Evolutionary conservation across 2,329 filamentous ascomycete species (phyloP).

Genomic region (Dissoconium aciculare): DNA sequence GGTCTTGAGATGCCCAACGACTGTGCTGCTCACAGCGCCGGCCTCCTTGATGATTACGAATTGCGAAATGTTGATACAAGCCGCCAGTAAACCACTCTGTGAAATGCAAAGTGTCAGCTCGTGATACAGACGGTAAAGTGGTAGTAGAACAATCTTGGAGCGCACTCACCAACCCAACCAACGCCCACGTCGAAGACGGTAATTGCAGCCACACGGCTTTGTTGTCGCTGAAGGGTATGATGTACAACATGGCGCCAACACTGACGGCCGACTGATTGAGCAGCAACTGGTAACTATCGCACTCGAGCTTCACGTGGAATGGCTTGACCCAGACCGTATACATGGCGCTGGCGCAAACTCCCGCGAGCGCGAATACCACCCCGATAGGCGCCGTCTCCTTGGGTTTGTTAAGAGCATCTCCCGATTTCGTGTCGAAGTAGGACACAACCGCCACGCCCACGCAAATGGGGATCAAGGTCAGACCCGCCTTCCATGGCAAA

Average conservation of each 20-base stretch:
- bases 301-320: conserved; percentile 49
- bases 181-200: conserved; percentile 20
- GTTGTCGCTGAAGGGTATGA: conserved; percentile 50
- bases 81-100: conserved; percentile 49
- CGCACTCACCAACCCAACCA: conserved; percentile 43
- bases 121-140: not conserved
- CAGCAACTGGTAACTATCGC: conserved; percentile 54
- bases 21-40: conserved; percentile 22
- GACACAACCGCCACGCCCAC: conserved; percentile 50
- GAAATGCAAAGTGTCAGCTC: conserved; percentile 6
- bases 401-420: conserved; percentile 26
- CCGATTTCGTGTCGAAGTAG: conserved; percentile 45
- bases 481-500: conserved; percentile 39
- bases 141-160: not conserved
- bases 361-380: conserved; percentile 48
- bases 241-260: conserved; percentile 47
- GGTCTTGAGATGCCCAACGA: conserved; percentile 25
- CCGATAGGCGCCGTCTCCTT: conserved; percentile 40
- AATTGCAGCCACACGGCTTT: conserved; percentile 44
- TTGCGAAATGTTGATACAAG: conserved; percentile 42
- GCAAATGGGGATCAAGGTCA: conserved; percentile 46
- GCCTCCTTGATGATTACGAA: conserved; percentile 23
- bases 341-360: conserved; percentile 49
- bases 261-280: conserved; percentile 53
- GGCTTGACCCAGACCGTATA: conserved; percentile 56